These are phyloP conservation scores for Colletotrichum abscissum DNA, from an alignment of 2,329 filamentous ascomycete species.

Conservation along the genomic window DNA sequence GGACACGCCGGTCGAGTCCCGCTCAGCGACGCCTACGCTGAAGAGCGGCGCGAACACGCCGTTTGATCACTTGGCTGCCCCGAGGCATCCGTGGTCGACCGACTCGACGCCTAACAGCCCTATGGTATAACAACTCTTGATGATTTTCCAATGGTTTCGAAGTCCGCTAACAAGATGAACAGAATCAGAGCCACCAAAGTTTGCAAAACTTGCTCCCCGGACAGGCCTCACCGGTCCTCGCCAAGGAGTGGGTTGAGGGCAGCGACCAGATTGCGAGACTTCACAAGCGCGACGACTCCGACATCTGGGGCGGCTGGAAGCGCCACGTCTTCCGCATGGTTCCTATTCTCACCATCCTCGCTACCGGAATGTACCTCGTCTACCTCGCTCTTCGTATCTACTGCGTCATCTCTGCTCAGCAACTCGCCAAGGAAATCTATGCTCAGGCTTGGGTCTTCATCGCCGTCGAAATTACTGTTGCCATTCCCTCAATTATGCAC, in stretches of 20 bases:
- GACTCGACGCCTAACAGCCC: slow-evolving; percentile 40
- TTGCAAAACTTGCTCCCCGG: slow-evolving; percentile 52
- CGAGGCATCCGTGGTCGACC: slow-evolving; percentile 31
- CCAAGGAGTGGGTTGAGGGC: slow-evolving; percentile 47
- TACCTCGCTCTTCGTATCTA: slow-evolving; percentile 64
- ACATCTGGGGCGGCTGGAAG: slow-evolving; percentile 59
- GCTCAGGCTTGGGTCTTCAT: slow-evolving; percentile 68
- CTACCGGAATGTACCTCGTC: slow-evolving; percentile 54
- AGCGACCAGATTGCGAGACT: slow-evolving; percentile 50
- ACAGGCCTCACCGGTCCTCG: slow-evolving; percentile 41
- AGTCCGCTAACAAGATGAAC: neutral
- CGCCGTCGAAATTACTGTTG: slow-evolving; percentile 62
- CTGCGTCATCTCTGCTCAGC: slow-evolving; percentile 64
- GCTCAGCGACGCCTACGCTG: slow-evolving; percentile 44
- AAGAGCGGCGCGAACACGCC: slow-evolving; percentile 43
- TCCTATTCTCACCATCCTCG: slow-evolving; percentile 53
- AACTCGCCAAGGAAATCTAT: slow-evolving; percentile 51
- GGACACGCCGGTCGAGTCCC: slow-evolving; percentile 38
- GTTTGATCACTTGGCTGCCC: slow-evolving; percentile 33
- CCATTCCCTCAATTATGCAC: slow-evolving; percentile 66
- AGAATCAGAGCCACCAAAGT: slow-evolving; percentile 57
- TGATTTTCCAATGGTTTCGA: too few species aligned
- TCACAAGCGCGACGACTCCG: slow-evolving; percentile 54
- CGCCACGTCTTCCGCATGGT: slow-evolving; percentile 51
- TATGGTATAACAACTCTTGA: slow-evolving; percentile 37